A percentile compares a stretch with the other conserved stretches of the same genome.
phyloP scores from a whole-genome alignment of 2,329 filamentous ascomycete species.

The Rosellinia necatrix region DNA sequence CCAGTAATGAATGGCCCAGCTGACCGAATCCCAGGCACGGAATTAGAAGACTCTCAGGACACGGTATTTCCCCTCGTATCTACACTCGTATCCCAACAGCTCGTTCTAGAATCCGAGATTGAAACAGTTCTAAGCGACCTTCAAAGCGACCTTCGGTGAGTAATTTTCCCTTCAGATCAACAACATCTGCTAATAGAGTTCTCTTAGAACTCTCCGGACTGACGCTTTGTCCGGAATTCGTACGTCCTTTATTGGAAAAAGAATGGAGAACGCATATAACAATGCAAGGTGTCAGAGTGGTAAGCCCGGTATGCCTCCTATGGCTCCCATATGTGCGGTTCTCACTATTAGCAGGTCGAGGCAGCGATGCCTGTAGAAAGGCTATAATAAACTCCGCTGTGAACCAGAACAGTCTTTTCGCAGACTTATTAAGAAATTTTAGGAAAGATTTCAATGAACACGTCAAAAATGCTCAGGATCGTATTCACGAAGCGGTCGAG shows the following conservation, averaged over 20 bases:
- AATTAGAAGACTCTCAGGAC: slow-evolving; percentile 5
- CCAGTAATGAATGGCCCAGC: neutral
- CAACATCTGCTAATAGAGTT: slow-evolving; percentile 4
- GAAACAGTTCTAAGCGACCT: slow-evolving; percentile 31
- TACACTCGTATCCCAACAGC: slow-evolving; percentile 38
- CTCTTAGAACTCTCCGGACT: slow-evolving; percentile 40
- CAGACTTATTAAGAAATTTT: slow-evolving; percentile 37
- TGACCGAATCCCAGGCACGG: slow-evolving; percentile 11
- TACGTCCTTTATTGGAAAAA: slow-evolving; percentile 45
- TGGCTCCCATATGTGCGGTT: neutral
- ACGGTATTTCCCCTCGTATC: slow-evolving; percentile 29
- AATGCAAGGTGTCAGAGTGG: slow-evolving; percentile 41
- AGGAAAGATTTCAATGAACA: slow-evolving; percentile 29
- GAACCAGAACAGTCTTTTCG: slow-evolving; percentile 37
- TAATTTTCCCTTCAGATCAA: slow-evolving; percentile 7
- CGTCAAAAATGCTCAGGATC: slow-evolving; percentile 28
- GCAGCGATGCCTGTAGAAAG: slow-evolving; percentile 43
- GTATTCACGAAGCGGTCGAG: slow-evolving; percentile 24
- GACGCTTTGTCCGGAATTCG: slow-evolving; percentile 43
- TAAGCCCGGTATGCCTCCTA: slow-evolving; percentile 27
- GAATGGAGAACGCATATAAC: slow-evolving; percentile 44
- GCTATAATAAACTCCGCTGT: slow-evolving; percentile 41
- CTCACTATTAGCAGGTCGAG: slow-evolving; percentile 36
- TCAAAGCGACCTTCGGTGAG: slow-evolving; percentile 27
- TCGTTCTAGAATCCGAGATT: slow-evolving; percentile 36